A percentile compares a stretch with the other conserved stretches of the same genome.
Conservation (phyloP, 2,329 filamentous ascomycete species). For the Clonostachys byssicola region DNA sequence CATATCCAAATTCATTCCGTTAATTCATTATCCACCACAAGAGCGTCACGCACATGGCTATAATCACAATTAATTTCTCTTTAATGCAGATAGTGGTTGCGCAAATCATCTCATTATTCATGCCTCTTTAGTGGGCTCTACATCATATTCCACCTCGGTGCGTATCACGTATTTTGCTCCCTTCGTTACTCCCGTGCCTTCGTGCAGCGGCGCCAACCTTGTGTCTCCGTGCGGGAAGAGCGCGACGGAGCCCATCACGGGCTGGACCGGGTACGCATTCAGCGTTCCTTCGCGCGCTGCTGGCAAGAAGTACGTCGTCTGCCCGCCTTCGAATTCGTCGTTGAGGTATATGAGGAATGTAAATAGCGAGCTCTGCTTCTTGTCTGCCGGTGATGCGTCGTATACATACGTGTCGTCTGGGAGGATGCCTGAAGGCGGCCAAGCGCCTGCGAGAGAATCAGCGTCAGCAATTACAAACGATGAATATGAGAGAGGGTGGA, state of each 20-base stretch:
- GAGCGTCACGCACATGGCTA: no score
- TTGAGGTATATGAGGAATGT: constrained; percentile 69
- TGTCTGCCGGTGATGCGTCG: constrained; percentile 54
- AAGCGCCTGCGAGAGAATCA: constrained; percentile 32
- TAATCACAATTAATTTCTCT: no score
- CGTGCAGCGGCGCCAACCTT: constrained; percentile 61
- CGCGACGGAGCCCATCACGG: constrained; percentile 64
- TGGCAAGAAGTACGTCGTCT: constrained; percentile 69
- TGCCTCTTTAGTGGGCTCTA: constrained; percentile 27
- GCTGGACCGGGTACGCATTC: constrained; percentile 65
- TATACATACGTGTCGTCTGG: constrained; percentile 59
- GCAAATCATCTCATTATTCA: not conserved
- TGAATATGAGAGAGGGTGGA: no score
- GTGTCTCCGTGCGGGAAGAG: constrained; percentile 69
- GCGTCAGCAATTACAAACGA: no score
- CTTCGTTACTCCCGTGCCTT: constrained; percentile 65
- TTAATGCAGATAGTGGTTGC: no score
- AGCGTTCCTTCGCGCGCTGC: constrained; percentile 59
- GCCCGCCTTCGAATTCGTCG: constrained; percentile 67
- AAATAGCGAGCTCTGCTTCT: constrained; percentile 63
- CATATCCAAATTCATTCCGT: no score
- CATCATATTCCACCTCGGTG: constrained; percentile 68
- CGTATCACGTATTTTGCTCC: constrained; percentile 66
- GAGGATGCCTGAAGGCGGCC: constrained; percentile 65
- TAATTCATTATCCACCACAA: no score